phyloP scores from a whole-genome alignment of 768 basidiomycete genomes.

The Auricularia cornea region DNA sequence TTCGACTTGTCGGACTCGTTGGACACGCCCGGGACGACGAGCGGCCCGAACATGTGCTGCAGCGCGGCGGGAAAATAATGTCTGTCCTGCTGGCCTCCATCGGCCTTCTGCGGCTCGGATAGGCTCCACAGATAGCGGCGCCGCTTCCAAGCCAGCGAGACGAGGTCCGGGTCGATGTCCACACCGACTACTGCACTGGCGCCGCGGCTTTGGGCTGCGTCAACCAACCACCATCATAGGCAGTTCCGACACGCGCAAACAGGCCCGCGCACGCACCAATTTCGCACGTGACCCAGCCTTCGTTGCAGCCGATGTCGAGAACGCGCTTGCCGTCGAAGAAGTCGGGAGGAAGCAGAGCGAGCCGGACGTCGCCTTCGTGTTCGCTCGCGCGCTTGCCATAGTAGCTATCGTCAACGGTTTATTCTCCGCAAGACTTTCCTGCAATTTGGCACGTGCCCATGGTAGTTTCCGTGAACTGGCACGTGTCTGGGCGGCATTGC shows the following conservation, averaged over 20 bases:
- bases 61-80: conserved; percentile 69
- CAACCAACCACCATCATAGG: neutral
- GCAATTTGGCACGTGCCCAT: conserved; percentile 55
- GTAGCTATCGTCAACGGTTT: too few relatives aligned
- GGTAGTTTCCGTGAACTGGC: conserved; percentile 66
- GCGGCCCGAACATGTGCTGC: conserved; percentile 64
- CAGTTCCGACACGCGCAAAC: too few relatives aligned
- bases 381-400: conserved; percentile 58
- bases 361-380: conserved; percentile 49
- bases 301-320: conserved; percentile 82
- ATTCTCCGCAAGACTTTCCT: too few relatives aligned
- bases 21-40: conserved; percentile 47
- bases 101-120: neutral
- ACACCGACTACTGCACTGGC: conserved; percentile 70
- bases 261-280: conserved; percentile 45
- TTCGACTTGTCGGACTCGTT: conserved; percentile 16
- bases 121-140: conserved; percentile 61
- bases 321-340: conserved; percentile 52
- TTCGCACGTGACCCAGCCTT: conserved; percentile 78
- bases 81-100: neutral
- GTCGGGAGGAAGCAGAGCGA: conserved; percentile 47
- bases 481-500: neutral
- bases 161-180: conserved; percentile 71
- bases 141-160: conserved; percentile 69
- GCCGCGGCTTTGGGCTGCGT: conserved; percentile 52